These are phyloP conservation scores for Hygrophoropsis aurantiaca DNA, from an alignment of 768 basidiomycete genomes.

Conservation along the genomic window DNA sequence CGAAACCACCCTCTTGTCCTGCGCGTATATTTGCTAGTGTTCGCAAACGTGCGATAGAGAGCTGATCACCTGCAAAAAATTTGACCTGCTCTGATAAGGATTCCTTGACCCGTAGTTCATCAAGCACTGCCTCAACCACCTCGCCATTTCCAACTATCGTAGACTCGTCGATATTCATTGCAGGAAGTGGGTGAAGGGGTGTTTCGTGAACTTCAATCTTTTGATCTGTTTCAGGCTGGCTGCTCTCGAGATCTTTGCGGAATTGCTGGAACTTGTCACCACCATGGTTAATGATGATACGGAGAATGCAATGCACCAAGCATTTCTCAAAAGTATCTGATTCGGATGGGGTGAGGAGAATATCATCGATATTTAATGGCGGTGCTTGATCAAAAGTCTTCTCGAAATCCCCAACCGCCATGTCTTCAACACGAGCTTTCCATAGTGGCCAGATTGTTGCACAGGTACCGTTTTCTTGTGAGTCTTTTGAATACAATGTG, in stretches of 20 bases:
- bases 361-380: slow-evolving; percentile 23
- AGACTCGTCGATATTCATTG: slow-evolving; percentile 15
- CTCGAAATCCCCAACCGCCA: slow-evolving; percentile 21
- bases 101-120: slow-evolving; percentile 5
- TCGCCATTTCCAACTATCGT: slow-evolving; percentile 17
- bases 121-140: slow-evolving; percentile 11
- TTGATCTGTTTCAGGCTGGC: slow-evolving; percentile 8
- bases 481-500: slow-evolving; percentile 13
- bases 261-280: slow-evolving; percentile 9
- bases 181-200: slow-evolving; percentile 11
- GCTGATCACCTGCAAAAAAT: slow-evolving; percentile 17
- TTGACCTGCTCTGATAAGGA: background rate
- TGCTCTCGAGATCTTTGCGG: slow-evolving; percentile 2
- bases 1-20: slow-evolving; percentile 12
- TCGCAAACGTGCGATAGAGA: slow-evolving; percentile 12
- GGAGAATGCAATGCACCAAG: too few species aligned
- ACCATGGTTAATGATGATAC: slow-evolving; percentile 5
- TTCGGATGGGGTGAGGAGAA: slow-evolving; percentile 25
- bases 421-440: slow-evolving; percentile 21
- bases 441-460: slow-evolving; percentile 30
- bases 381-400: slow-evolving; percentile 19
- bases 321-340: slow-evolving; percentile 5
- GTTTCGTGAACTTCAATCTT: slow-evolving; percentile 11
- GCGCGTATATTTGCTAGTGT: slow-evolving; percentile 9
- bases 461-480: slow-evolving; percentile 39